Evolutionary conservation across 441 rosid species (phyloP).

Genomic region (Melastoma candidum): DNA sequence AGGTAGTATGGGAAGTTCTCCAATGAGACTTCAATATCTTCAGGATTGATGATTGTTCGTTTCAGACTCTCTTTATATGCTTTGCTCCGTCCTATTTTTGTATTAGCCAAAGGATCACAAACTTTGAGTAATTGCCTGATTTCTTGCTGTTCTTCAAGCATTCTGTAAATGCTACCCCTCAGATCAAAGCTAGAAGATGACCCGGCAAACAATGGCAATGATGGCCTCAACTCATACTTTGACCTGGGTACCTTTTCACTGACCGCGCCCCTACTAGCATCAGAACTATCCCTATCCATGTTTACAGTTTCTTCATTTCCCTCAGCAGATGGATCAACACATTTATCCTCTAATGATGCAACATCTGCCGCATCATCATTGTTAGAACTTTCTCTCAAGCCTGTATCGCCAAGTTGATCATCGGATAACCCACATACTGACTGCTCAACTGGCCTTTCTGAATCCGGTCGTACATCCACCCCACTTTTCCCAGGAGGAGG

Average conservation of each 20-base stretch:
- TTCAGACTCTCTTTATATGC: constrained; percentile 60
- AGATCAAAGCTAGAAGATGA: constrained; percentile 47
- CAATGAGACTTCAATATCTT: constrained; percentile 65
- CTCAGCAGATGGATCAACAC: constrained; percentile 37
- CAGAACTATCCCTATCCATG: constrained; percentile 41
- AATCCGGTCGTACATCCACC: constrained; percentile 42
- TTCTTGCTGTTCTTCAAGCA: constrained; percentile 55
- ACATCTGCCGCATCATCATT: constrained; percentile 40
- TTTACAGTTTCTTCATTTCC: constrained; percentile 44
- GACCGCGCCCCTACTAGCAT: constrained; percentile 43
- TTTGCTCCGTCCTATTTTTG: constrained; percentile 57
- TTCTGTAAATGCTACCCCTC: constrained; percentile 45
- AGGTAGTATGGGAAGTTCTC: constrained; percentile 79
- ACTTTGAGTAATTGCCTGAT: constrained; percentile 43
- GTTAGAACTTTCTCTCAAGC: constrained; percentile 55
- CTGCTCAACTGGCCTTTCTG: constrained; percentile 46
- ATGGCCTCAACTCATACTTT: constrained; percentile 53
- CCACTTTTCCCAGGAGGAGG: constrained; percentile 47
- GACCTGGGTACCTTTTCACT: constrained; percentile 46
- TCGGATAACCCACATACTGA: constrained; percentile 41
- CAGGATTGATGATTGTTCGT: constrained; percentile 57
- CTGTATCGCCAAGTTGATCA: constrained; percentile 53
- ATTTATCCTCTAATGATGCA: constrained; percentile 44
- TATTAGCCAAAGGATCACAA: constrained; percentile 34
- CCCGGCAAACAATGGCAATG: constrained; percentile 51